Conservation (phyloP, 768 basidiomycete genomes). For the Xerocomellus chrysenteron region DNA sequence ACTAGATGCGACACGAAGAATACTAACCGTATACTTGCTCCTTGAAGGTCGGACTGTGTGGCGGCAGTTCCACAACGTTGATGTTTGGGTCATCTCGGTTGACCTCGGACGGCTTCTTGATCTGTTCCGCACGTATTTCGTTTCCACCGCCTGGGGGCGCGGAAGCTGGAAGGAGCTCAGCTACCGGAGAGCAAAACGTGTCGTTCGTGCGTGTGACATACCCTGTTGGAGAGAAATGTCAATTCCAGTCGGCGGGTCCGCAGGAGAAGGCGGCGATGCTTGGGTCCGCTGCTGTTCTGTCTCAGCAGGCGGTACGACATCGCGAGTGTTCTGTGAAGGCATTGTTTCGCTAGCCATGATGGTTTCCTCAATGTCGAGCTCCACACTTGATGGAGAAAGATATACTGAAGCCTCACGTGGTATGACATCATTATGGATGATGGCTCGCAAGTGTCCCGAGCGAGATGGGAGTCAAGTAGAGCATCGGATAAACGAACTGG, state of each 20-base stretch:
- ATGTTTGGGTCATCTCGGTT: constrained; percentile 24
- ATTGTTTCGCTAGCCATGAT: constrained; percentile 6
- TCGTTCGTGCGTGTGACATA: constrained; percentile 16
- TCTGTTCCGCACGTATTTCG: constrained; percentile 31
- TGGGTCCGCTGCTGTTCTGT: constrained; percentile 2
- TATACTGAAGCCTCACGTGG: constrained; percentile 21
- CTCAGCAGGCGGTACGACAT: not conserved
- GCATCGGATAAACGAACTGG: not conserved
- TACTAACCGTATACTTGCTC: constrained; percentile 55
- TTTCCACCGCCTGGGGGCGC: constrained; percentile 36
- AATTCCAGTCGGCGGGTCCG: constrained; percentile 25
- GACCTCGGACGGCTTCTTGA: constrained; percentile 27
- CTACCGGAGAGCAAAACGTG: not conserved
- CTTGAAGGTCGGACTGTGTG: constrained; percentile 49
- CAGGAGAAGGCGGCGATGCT: constrained; percentile 24
- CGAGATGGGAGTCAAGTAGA: not conserved
- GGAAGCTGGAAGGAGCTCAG: constrained; percentile 27
- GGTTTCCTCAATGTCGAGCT: not conserved
- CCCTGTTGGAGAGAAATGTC: constrained; percentile 40
- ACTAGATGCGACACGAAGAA: not conserved
- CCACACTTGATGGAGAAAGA: not conserved
- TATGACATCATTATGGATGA: constrained; percentile 20
- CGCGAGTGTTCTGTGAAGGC: not conserved
- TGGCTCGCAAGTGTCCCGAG: no score
- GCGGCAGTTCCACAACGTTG: constrained; percentile 26